Evolutionary conservation across 371 early-diverging fungal genomes (phyloP).

Genomic region (Mucor racemosus): DNA sequence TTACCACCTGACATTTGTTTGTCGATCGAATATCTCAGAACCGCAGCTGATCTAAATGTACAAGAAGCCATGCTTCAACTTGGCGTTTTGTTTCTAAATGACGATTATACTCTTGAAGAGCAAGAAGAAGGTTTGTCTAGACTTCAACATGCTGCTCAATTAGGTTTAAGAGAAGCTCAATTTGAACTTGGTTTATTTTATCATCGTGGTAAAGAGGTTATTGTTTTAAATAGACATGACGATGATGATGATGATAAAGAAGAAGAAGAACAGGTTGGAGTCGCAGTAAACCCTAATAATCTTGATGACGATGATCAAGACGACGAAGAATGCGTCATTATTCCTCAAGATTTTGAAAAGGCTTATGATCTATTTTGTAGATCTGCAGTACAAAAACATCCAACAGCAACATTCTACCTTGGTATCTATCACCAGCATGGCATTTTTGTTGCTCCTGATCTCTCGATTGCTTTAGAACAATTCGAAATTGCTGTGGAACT

Average conservation of each 20-base stretch:
- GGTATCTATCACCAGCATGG: slow-evolving; percentile 50
- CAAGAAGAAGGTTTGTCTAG: slow-evolving; percentile 34
- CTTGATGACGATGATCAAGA: slow-evolving; percentile 4
- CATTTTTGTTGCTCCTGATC: slow-evolving; percentile 36
- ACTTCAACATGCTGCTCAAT: slow-evolving; percentile 36
- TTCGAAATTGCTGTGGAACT: slow-evolving; percentile 37
- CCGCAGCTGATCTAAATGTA: slow-evolving; percentile 40
- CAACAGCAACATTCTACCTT: slow-evolving; percentile 43
- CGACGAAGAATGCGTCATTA: slow-evolving; percentile 23
- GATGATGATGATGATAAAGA: slow-evolving; percentile 6
- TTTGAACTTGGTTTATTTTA: slow-evolving; percentile 43
- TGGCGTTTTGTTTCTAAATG: slow-evolving; percentile 30
- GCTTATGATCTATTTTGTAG: slow-evolving; percentile 47
- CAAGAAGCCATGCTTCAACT: slow-evolving; percentile 47
- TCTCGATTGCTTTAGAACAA: slow-evolving; percentile 32
- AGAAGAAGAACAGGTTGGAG: no score
- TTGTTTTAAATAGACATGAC: background rate
- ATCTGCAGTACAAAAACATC: slow-evolving; percentile 41
- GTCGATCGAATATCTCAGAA: slow-evolving; percentile 37
- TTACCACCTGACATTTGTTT: slow-evolving; percentile 22
- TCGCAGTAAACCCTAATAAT: background rate
- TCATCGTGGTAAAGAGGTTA: slow-evolving; percentile 35
- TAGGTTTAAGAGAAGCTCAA: slow-evolving; percentile 37
- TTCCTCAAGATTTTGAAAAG: slow-evolving; percentile 40
- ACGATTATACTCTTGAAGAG: slow-evolving; percentile 24